Evolutionary conservation across 1,139 yeast species (phyloP).

Genomic region (Blastobotrys aristatus): DNA sequence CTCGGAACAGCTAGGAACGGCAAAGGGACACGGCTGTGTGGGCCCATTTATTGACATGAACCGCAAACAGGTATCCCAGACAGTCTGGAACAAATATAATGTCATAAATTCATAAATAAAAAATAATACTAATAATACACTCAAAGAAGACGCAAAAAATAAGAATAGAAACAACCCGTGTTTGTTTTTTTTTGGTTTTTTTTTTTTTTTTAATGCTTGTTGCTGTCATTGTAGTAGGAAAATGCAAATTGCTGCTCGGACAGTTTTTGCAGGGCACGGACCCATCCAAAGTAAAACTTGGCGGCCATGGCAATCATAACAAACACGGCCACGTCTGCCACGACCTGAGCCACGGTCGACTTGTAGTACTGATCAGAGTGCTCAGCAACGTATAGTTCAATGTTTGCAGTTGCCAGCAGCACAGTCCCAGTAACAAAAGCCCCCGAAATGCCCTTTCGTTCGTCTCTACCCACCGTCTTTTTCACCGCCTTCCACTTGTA

Average conservation of each 20-base stretch:
- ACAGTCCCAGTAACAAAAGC: slow-evolving; percentile 3
- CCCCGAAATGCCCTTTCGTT: slow-evolving; percentile 5
- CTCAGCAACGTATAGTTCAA: slow-evolving; percentile 9
- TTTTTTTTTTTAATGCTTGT: not conserved
- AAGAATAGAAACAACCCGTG: too few species aligned
- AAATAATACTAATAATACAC: not conserved
- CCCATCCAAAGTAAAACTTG: slow-evolving; percentile 4
- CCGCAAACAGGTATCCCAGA: too few species aligned
- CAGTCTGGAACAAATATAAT: too few species aligned
- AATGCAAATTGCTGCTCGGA: slow-evolving; percentile 6
- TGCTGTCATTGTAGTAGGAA: not conserved
- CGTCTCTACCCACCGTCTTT: not conserved
- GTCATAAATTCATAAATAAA: too few species aligned
- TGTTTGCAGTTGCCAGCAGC: slow-evolving; percentile 6
- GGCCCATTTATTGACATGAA: too few species aligned
- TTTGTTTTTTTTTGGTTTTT: too few species aligned
- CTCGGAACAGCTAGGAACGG: too few species aligned
- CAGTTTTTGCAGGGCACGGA: slow-evolving; percentile 3
- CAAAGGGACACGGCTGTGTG: too few species aligned
- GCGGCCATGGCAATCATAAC: slow-evolving; percentile 7
- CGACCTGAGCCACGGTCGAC: not conserved
- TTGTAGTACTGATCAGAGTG: slow-evolving; percentile 2
- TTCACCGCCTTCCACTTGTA: slow-evolving; percentile 6
- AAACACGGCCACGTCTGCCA: slow-evolving; percentile 3
- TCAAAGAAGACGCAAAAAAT: not conserved